Percentiles rank a stretch among this genome's conserved stretches.
Evolutionary conservation across 2,329 filamentous ascomycete species (phyloP).

Genomic region (Bertia moriformis): DNA sequence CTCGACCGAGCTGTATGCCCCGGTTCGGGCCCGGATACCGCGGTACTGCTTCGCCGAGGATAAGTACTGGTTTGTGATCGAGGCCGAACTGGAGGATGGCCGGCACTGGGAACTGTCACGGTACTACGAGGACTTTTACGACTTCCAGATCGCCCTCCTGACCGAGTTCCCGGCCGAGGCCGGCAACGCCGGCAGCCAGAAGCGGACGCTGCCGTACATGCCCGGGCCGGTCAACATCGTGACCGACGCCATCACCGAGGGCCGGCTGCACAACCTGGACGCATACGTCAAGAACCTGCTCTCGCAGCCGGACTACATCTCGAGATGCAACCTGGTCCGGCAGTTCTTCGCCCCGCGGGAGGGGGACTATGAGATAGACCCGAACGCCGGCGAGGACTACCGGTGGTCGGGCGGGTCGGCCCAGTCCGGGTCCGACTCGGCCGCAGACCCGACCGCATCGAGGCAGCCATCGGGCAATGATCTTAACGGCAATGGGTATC

Average conservation of each 20-base stretch:
- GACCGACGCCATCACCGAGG: conserved; percentile 93
- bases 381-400: conserved; percentile 50
- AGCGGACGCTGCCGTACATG: conserved; percentile 87
- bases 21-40: conserved; percentile 51
- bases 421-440: conserved; percentile 49
- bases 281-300: conserved; percentile 90
- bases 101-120: conserved; percentile 57
- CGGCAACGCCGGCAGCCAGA: conserved; percentile 66
- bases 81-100: conserved; percentile 57
- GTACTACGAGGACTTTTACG: conserved; percentile 66
- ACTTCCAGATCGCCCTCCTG: conserved; percentile 61
- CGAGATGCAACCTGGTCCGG: conserved; percentile 69
- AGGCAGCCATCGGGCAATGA: conserved; percentile 52
- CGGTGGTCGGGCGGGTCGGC: conserved; percentile 59
- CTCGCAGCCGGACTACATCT: conserved; percentile 69
- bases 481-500: conserved; percentile 32
- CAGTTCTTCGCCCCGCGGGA: conserved; percentile 82
- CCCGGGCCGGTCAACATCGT: conserved; percentile 94
- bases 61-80: conserved; percentile 66
- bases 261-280: conserved; percentile 79
- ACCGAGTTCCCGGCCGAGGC: conserved; percentile 80
- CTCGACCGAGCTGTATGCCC: conserved; percentile 32
- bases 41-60: conserved; percentile 62
- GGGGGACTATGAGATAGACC: conserved; percentile 86
- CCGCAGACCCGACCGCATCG: conserved; percentile 41